Evolutionary conservation across 768 basidiomycete genomes (phyloP).

Genomic region (Auriscalpium microsporum): DNA sequence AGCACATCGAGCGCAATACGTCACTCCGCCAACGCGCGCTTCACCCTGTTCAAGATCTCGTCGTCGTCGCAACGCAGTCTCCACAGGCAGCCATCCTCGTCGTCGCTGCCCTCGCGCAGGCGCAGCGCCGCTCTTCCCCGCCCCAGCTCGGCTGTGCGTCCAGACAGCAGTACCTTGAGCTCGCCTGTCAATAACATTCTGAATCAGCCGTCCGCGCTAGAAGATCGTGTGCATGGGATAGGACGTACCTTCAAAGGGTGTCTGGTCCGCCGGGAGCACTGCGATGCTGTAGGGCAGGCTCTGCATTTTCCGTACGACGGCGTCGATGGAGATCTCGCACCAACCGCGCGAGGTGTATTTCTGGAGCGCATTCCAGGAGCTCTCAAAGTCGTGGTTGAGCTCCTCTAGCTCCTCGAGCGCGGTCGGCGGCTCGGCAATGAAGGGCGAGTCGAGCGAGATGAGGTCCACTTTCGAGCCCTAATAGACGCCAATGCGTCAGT

Average conservation of each 20-base stretch:
- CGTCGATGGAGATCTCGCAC: constrained; percentile 51
- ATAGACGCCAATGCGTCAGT: neutral
- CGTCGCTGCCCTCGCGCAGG: constrained; percentile 37
- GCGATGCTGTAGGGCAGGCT: constrained; percentile 35
- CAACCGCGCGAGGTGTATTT: constrained; percentile 48
- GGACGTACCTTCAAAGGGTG: constrained; percentile 52
- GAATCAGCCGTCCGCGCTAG: neutral
- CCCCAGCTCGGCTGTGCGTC: constrained; percentile 8
- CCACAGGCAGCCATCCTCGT: constrained; percentile 67
- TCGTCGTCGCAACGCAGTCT: constrained; percentile 47
- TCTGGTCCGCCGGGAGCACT: constrained; percentile 44
- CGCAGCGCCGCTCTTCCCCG: constrained; percentile 36
- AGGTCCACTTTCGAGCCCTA: constrained; percentile 43
- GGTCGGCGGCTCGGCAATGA: constrained; percentile 37
- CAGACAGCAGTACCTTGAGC: constrained; percentile 46
- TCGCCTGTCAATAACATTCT: constrained; percentile 38
- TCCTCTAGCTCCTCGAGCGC: constrained; percentile 5
- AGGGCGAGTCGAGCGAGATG: constrained; percentile 69
- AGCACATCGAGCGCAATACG: too few relatives aligned
- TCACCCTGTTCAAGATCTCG: constrained; percentile 35
- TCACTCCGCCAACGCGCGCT: constrained; percentile 27
- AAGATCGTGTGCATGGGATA: neutral
- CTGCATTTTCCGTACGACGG: constrained; percentile 46
- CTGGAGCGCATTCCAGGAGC: constrained; percentile 46
- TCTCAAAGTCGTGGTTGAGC: constrained; percentile 39